phyloP scores from a whole-genome alignment of 345 rosid species.

The Erysimum cheiranthoides region DNA sequence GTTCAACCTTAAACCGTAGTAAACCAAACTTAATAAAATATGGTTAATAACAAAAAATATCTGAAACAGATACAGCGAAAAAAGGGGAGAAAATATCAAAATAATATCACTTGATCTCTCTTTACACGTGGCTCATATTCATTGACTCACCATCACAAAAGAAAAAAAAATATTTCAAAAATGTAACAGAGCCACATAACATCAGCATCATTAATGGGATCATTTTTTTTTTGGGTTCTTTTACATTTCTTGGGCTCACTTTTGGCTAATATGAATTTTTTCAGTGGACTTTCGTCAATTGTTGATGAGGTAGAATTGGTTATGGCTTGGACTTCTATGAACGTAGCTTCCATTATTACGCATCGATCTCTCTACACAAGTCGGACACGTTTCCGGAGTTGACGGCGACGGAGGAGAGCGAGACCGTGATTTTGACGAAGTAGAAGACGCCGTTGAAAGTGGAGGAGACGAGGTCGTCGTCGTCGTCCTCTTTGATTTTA shows the following conservation, averaged over 20 bases:
- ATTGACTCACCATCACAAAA: neutral
- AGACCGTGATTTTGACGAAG: slow-evolving; percentile 43
- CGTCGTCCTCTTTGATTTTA: slow-evolving; percentile 47
- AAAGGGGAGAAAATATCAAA: neutral
- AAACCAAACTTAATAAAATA: neutral
- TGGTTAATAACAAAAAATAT: neutral
- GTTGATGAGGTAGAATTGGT: slow-evolving; percentile 55
- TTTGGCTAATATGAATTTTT: slow-evolving; percentile 39
- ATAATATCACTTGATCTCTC: neutral
- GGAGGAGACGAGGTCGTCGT: neutral
- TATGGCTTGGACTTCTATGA: slow-evolving; percentile 54
- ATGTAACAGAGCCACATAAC: neutral
- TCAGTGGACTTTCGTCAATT: slow-evolving; percentile 57
- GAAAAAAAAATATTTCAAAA: neutral
- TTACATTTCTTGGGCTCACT: no score
- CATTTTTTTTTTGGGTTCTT: no score
- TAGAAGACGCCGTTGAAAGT: slow-evolving; percentile 35
- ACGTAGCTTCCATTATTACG: slow-evolving; percentile 54
- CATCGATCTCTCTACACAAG: slow-evolving; percentile 44
- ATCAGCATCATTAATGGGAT: no score
- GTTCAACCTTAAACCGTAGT: neutral
- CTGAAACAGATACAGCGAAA: neutral
- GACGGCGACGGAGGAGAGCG: slow-evolving; percentile 40
- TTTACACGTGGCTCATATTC: neutral
- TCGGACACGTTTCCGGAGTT: slow-evolving; percentile 24